Evolutionary conservation across 1,139 yeast species (phyloP).

Genomic region (Hyphopichia buzzinii): DNA sequence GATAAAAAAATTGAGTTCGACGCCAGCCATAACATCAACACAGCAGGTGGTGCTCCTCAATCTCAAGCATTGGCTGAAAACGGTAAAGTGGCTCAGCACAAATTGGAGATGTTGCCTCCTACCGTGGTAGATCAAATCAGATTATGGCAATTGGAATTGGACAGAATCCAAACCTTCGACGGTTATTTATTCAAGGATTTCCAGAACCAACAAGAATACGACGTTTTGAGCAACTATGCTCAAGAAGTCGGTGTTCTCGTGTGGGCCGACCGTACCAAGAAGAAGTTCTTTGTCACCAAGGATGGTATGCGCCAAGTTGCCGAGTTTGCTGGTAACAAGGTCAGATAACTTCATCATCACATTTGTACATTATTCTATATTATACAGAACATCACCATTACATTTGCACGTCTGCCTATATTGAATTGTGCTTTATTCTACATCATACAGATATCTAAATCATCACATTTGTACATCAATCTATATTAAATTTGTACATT

Average conservation of each 20-base stretch:
- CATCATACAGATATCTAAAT: too few species aligned
- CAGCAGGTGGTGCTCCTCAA: conserved; percentile 44
- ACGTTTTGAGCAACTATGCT: conserved; percentile 71
- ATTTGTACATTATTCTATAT: too few species aligned
- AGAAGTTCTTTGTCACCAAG: conserved; percentile 74
- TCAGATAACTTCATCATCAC: conserved; percentile 10
- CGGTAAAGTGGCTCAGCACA: conserved; percentile 34
- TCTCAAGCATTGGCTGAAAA: conserved; percentile 27
- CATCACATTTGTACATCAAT: too few species aligned
- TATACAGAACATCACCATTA: too few species aligned
- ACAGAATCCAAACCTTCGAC: conserved; percentile 81
- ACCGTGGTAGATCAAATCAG: conserved; percentile 94
- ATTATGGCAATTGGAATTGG: conserved; percentile 94
- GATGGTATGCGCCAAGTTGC: conserved; percentile 89
- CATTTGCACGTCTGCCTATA: too few species aligned
- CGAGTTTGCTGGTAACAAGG: conserved; percentile 75
- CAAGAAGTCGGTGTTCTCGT: conserved; percentile 84
- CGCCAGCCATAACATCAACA: conserved; percentile 54
- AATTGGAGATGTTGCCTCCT: conserved; percentile 77
- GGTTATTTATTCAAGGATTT: conserved; percentile 91
- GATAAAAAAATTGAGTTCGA: conserved; percentile 68
- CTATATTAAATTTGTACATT: too few species aligned
- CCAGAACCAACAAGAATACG: conserved; percentile 72
- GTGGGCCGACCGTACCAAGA: conserved; percentile 75
- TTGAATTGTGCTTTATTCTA: too few species aligned